Conservation (phyloP, 768 basidiomycete species). For the Tricholoma flavovirens region DNA sequence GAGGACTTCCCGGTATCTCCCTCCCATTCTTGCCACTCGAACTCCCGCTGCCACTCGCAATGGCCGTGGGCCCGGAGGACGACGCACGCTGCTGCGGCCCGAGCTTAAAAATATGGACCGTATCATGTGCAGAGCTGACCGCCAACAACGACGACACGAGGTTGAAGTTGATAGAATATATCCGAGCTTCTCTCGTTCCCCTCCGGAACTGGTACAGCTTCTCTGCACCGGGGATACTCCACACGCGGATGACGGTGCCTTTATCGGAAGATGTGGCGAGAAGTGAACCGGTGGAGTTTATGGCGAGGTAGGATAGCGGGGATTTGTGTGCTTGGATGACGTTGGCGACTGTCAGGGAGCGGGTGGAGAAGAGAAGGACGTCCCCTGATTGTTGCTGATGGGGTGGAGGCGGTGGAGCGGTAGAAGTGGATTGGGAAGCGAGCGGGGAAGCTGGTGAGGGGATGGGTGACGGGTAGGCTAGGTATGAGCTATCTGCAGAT, state of each 20-base stretch:
- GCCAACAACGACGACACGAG: constrained; percentile 75
- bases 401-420: constrained; percentile 31
- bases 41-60: not conserved
- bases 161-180: constrained; percentile 83
- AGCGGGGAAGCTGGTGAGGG: constrained; percentile 72
- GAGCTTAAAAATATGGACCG: constrained; percentile 94
- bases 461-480: constrained; percentile 93
- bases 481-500: constrained; percentile 86
- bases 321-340: constrained; percentile 97
- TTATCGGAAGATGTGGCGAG: constrained; percentile 93
- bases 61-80: not conserved
- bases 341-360: constrained; percentile 86
- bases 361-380: constrained; percentile 92
- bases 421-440: constrained; percentile 29
- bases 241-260: constrained; percentile 96
- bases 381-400: constrained; percentile 58
- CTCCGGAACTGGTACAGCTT: constrained; percentile 93
- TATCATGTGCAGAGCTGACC: constrained; percentile 88
- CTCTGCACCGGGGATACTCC: constrained; percentile 85
- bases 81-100: constrained; percentile 25
- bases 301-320: constrained; percentile 79
- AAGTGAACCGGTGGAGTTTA: constrained; percentile 83
- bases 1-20: not conserved
- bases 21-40: not conserved
- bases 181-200: constrained; percentile 80